A percentile compares a stretch with the other conserved stretches of the same genome.
phyloP scores from a whole-genome alignment of 139 green algal species.

The Protoeuglena noctilucae region DNA sequence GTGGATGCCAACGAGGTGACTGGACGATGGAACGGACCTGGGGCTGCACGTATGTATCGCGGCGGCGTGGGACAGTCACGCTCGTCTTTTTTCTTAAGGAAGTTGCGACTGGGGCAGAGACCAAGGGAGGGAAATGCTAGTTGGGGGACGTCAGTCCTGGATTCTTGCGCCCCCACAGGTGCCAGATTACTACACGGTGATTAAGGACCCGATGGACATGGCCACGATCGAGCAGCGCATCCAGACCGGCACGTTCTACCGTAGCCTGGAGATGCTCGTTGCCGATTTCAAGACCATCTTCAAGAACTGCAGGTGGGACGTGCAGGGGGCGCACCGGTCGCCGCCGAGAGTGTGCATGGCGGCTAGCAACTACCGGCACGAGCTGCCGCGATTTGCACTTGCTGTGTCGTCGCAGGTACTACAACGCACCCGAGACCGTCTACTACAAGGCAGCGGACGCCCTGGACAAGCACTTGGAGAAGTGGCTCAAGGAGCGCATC shows the following conservation, averaged over 20 bases:
- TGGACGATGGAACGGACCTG: neutral
- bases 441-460: slow-evolving; percentile 66
- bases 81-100: too few species aligned
- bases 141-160: neutral
- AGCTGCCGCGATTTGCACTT: too few species aligned
- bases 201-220: slow-evolving; percentile 28
- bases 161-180: slow-evolving; percentile 30
- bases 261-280: slow-evolving; percentile 81
- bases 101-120: neutral
- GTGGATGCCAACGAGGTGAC: slow-evolving; percentile 24
- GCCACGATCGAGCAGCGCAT: slow-evolving; percentile 30
- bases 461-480: slow-evolving; percentile 31
- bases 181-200: slow-evolving; percentile 77
- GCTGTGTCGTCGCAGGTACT: slow-evolving; percentile 46
- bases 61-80: too few species aligned
- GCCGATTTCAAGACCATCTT: slow-evolving; percentile 79
- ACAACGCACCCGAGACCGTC: slow-evolving; percentile 71
- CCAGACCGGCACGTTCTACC: slow-evolving; percentile 49
- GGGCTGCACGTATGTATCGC: too few species aligned
- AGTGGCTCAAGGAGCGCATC: neutral
- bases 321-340: neutral
- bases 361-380: too few species aligned
- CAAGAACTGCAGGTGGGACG: slow-evolving; percentile 32
- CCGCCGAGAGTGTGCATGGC: too few species aligned
- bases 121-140: neutral